Evolutionary conservation across 2,329 filamentous ascomycete genomes (phyloP), one percentile per base, ranked within the genome.

Genomic region (Aspergillus ustus): DNA sequence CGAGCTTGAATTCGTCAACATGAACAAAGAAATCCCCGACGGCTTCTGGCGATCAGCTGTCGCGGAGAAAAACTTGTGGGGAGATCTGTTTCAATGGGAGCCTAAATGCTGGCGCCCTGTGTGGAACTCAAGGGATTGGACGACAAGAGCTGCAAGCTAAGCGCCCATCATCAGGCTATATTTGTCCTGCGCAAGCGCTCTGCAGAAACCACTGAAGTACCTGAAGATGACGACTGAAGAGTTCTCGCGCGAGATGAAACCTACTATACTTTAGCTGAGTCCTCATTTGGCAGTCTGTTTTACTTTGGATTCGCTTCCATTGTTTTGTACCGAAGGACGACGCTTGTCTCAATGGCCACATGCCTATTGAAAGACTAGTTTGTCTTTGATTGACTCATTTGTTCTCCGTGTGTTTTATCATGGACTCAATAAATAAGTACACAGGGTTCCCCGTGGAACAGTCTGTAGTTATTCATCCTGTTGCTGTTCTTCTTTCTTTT

Each of bases 161-260:
- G 72, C 73, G 72, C 61, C 72, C 63, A 59, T 62, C 50, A 22
- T 49, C 57, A 59, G 59, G 40, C 70, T 71, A 72, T 66, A 68
- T 73, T 72, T 70, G 72, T 64, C 58, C 22, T 55, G 11, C 51
- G 45, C 49, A 52, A 62, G 67, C 64, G 64, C 63, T 66, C 61
- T 68, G 55, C 61, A 65, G 62, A 68, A 65, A 25, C 63, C 60
- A 62, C 46, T 56, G n/a, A 58, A 29, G 61, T 46, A 29, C 63
- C 57, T 60, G 9, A 15, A 40, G 5, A 40, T 11, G 34, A 40
- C 34, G 58, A 62, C 59, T 61, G 49, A 64, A 51, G 63, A 50
- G 57, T 57, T 57, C 56, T 60, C 61, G 58, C 67, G 55, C 60
- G 50, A 68, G 44, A 66, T 73, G 70, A 74, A 73, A 74, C 71